A percentile compares a stretch with the other conserved stretches of the same genome.
Conservation (phyloP, 352 stramenopile species). For the Phytophthora tentaculata region DNA sequence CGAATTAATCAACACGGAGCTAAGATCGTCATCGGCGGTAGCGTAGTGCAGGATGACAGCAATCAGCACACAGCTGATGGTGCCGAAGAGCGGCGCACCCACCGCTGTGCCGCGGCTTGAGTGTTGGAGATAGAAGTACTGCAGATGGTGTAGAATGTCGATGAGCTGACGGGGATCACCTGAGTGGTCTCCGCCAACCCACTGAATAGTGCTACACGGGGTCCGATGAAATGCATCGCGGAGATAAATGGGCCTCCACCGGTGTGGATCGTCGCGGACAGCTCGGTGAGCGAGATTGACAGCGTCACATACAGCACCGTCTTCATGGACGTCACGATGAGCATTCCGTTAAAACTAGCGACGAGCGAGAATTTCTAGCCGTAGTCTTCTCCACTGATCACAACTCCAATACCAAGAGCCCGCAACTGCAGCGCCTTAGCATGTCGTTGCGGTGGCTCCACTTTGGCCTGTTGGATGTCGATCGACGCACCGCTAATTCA, state of each 20-base stretch:
- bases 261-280: constrained; percentile 57
- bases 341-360: constrained; percentile 60
- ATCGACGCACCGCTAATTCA: constrained; percentile 30
- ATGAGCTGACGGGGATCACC: constrained; percentile 60
- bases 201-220: constrained; percentile 38
- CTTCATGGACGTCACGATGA: constrained; percentile 59
- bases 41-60: constrained; percentile 57
- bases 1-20: constrained; percentile 66
- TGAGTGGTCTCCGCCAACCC: constrained; percentile 59
- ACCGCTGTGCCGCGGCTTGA: constrained; percentile 44
- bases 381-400: constrained; percentile 57
- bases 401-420: constrained; percentile 53
- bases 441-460: constrained; percentile 38
- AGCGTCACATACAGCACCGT: constrained; percentile 68
- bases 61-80: constrained; percentile 40
- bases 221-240: constrained; percentile 57
- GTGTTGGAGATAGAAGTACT: constrained; percentile 46
- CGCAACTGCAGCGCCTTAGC: constrained; percentile 62
- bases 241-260: constrained; percentile 71
- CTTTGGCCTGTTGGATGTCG: constrained; percentile 29
- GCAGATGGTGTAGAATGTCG: constrained; percentile 51
- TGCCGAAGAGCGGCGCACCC: constrained; percentile 54
- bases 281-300: constrained; percentile 69
- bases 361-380: constrained; percentile 65
- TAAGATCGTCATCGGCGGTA: constrained; percentile 57